phyloP scores from a whole-genome alignment of 2,329 filamentous ascomycete genomes.

The Neurospora crassa region DNA sequence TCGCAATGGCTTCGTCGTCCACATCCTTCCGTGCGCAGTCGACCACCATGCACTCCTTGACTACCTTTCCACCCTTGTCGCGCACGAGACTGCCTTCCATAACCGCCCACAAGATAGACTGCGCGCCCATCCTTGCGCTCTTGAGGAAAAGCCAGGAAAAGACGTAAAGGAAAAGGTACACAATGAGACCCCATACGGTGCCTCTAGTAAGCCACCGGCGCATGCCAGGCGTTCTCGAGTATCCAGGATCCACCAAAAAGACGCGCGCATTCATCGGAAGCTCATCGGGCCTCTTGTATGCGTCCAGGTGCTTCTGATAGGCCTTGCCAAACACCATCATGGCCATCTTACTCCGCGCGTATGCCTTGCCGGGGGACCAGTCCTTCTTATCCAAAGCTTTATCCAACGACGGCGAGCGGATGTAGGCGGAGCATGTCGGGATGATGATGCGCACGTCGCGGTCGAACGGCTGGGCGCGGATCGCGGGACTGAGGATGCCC shows the following conservation, averaged over 20 bases:
- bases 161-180: conserved; percentile 71
- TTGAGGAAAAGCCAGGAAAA: conserved; percentile 85
- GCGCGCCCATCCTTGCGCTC: conserved; percentile 71
- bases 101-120: conserved; percentile 74
- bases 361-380: conserved; percentile 49
- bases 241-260: conserved; percentile 79
- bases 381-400: conserved; percentile 36
- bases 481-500: conserved; percentile 79
- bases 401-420: conserved; percentile 60
- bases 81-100: conserved; percentile 69
- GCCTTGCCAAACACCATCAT: conserved; percentile 82
- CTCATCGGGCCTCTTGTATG: conserved; percentile 75
- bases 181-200: conserved; percentile 64
- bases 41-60: conserved; percentile 83
- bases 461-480: conserved; percentile 86
- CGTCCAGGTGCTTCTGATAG: conserved; percentile 84
- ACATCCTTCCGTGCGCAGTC: conserved; percentile 65
- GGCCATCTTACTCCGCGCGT: conserved; percentile 63
- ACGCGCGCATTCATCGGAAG: conserved; percentile 75
- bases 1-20: conserved; percentile 67
- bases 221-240: conserved; percentile 76
- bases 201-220: conserved; percentile 80
- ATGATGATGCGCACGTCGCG: conserved; percentile 85
- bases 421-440: conserved; percentile 80
- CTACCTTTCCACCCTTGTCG: conserved; percentile 55